Conservation (phyloP, 768 basidiomycete species). For the Lyophyllum shimeji region DNA sequence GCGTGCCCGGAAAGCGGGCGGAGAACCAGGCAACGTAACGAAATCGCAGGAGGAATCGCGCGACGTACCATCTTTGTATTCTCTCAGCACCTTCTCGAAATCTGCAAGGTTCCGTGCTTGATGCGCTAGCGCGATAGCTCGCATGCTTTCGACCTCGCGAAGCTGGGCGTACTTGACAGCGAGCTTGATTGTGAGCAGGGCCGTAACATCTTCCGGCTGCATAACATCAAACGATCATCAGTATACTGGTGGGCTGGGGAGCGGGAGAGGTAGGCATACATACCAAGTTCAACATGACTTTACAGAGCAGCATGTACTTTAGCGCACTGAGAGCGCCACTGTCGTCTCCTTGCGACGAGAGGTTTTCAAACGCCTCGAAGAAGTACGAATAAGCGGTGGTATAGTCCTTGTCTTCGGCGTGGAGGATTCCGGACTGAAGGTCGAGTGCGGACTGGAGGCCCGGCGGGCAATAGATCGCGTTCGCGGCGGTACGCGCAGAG, state of each 20-base stretch:
- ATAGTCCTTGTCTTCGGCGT: constrained; percentile 98
- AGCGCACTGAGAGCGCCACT: constrained; percentile 72
- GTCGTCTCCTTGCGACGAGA: constrained; percentile 75
- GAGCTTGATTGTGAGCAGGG: constrained; percentile 83
- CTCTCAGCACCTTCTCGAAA: constrained; percentile 84
- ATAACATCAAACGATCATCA: background rate
- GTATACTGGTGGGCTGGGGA: background rate
- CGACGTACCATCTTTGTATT: constrained; percentile 71
- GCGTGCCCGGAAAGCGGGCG: too few relatives aligned
- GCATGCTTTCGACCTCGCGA: constrained; percentile 93
- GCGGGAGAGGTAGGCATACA: constrained; percentile 25
- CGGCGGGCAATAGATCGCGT: constrained; percentile 85
- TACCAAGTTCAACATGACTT: constrained; percentile 96
- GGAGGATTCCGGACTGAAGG: constrained; percentile 69
- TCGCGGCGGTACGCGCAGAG: constrained; percentile 89
- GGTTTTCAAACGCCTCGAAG: constrained; percentile 93
- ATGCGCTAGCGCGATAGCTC: constrained; percentile 91
- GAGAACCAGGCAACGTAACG: background rate
- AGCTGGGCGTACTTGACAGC: constrained; percentile 85
- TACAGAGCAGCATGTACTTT: constrained; percentile 98
- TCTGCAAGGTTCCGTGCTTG: constrained; percentile 86
- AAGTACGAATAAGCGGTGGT: constrained; percentile 97
- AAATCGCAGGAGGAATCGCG: background rate
- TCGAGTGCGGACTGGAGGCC: constrained; percentile 45
- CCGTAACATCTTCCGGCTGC: constrained; percentile 91